Conservation (phyloP, 2,329 filamentous ascomycete genomes). For the Aspergillus awamori region DNA sequence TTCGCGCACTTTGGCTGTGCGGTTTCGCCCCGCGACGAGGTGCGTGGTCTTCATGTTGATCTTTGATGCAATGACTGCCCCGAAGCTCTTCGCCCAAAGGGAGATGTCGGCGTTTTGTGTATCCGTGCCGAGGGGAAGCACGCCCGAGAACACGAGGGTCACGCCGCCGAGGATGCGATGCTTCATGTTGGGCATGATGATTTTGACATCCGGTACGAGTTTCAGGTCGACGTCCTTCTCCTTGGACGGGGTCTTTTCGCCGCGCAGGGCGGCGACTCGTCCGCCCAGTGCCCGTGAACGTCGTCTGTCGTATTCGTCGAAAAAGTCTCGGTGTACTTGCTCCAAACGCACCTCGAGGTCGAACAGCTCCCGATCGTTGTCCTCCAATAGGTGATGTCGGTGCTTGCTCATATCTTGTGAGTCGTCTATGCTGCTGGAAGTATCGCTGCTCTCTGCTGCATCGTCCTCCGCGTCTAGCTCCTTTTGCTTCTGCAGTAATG, state of each 20-base stretch:
- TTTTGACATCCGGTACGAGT: slow-evolving; percentile 80
- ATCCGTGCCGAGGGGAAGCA: slow-evolving; percentile 80
- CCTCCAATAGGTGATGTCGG: slow-evolving; percentile 77
- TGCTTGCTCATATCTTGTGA: slow-evolving; percentile 45
- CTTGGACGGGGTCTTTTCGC: slow-evolving; percentile 49
- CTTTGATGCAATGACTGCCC: slow-evolving; percentile 60
- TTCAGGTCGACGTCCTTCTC: slow-evolving; percentile 55
- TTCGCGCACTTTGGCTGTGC: slow-evolving; percentile 88
- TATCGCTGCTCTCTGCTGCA: slow-evolving; percentile 58
- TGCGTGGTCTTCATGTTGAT: slow-evolving; percentile 54
- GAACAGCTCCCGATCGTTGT: slow-evolving; percentile 82
- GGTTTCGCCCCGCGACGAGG: slow-evolving; percentile 60
- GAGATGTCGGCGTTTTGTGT: slow-evolving; percentile 83
- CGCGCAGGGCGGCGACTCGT: slow-evolving; percentile 53
- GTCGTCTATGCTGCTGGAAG: slow-evolving; percentile 44
- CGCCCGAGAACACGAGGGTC: slow-evolving; percentile 83
- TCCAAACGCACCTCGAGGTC: slow-evolving; percentile 76
- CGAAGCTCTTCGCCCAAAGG: slow-evolving; percentile 83
- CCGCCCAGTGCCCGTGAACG: slow-evolving; percentile 49
- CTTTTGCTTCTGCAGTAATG: slow-evolving; percentile 89
- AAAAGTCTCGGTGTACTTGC: slow-evolving; percentile 77
- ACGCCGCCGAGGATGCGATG: slow-evolving; percentile 71
- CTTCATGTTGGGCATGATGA: slow-evolving; percentile 83
- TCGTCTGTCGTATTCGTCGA: slow-evolving; percentile 73
- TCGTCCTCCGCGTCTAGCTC: slow-evolving; percentile 84